Evolutionary conservation across 2,329 filamentous ascomycete species (phyloP), one percentile per base, ranked within the genome.

Genomic region (Myrmaecium sp.): DNA sequence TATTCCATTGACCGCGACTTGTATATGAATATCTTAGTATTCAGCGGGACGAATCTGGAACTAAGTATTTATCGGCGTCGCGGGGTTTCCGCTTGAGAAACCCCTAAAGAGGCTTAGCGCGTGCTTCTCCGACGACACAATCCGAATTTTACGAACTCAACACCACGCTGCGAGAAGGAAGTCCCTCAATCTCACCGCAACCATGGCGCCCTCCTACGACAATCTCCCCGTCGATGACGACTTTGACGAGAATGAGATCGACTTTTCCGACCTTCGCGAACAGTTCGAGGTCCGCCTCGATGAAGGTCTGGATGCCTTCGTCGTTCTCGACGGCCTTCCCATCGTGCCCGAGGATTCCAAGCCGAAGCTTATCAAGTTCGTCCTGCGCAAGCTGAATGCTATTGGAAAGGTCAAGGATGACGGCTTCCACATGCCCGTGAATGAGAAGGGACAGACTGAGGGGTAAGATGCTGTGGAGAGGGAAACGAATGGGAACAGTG

Each of bases 271-370:
- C 59, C 68, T 98, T 41, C 71, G 75, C 52, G 84, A 91, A 54
- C 82, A 91, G 57, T 94, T 84, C 52, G 83, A 95, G 58, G 84
- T 95, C 36, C 81, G 86, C 51, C 66, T 95, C 38, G 89, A 98
- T 54, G 81, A 92, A 55, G 89, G 89, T 32, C 77, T 94, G 44
- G 89, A 98, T 52, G 78, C 83, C 37, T 98, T 98, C 48, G 79
- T 98, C 38, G 84, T 95, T 35, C 70, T 95, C 50, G 89, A 98
- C 55, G 89, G 89, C 39, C 71, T 98, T 22, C 89, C 89, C 38
- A 62, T 77, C 37, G 86, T 98, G 37, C 81, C 65, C 32, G 81
- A 84, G 53, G 86, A 89, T 26, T 84, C 79, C 63, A 86, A 83
- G 62, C 72, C 79, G 33, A 95, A 93, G 65, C 72, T 98, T 34